Conservation (phyloP, 805 yeast species). For the Candida broadrunensis region DNA sequence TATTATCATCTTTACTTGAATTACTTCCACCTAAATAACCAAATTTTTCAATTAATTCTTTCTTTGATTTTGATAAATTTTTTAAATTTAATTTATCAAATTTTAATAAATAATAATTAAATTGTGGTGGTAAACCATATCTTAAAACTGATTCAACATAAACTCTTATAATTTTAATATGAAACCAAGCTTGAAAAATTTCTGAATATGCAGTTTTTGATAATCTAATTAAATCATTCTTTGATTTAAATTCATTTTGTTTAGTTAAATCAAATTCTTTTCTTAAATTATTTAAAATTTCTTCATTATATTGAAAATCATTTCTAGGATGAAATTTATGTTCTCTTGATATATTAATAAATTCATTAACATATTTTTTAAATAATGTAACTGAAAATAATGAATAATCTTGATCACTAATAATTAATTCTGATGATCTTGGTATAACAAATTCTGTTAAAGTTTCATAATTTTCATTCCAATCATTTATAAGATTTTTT, state of each 20-base stretch:
- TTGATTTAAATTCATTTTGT: constrained; percentile 67
- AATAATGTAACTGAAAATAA: constrained; percentile 81
- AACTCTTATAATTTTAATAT: constrained; percentile 79
- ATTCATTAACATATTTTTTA: constrained; percentile 73
- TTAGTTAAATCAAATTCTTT: constrained; percentile 76
- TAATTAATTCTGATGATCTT: constrained; percentile 70
- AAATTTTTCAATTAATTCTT: constrained; percentile 68
- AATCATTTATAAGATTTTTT: constrained; percentile 54
- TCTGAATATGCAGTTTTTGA: constrained; percentile 90
- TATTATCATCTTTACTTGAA: background rate
- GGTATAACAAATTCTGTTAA: constrained; percentile 85
- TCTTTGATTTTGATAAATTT: constrained; percentile 55
- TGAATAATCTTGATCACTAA: constrained; percentile 69
- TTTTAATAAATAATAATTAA: constrained; percentile 51
- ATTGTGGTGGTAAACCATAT: constrained; percentile 95
- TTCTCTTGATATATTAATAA: constrained; percentile 72
- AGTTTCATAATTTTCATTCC: constrained; percentile 71
- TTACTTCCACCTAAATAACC: constrained; percentile 94
- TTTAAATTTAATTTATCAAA: constrained; percentile 37
- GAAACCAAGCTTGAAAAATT: constrained; percentile 82
- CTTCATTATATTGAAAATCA: constrained; percentile 85
- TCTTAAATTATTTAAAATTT: constrained; percentile 64
- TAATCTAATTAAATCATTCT: constrained; percentile 76
- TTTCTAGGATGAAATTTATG: constrained; percentile 83
- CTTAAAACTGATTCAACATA: constrained; percentile 93